Evolutionary conservation across 306 rosid genomes (phyloP).

Genomic region (Purshia tridentata): DNA sequence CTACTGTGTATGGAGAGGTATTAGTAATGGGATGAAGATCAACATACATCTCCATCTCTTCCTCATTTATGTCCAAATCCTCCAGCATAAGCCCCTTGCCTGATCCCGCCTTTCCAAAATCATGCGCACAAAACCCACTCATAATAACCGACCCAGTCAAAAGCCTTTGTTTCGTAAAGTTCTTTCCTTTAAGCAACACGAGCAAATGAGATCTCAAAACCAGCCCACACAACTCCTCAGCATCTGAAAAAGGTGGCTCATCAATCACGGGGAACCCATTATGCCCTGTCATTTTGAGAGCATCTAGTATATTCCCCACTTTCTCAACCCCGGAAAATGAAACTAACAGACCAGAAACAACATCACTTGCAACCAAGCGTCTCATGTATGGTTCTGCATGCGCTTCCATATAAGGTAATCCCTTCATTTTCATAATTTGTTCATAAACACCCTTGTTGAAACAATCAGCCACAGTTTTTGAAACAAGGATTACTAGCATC

Average conservation of each 20-base stretch:
- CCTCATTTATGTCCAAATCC: slow-evolving; percentile 58
- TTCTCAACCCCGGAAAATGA: slow-evolving; percentile 66
- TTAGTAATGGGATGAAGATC: slow-evolving; percentile 74
- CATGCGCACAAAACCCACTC: slow-evolving; percentile 45
- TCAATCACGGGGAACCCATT: slow-evolving; percentile 92
- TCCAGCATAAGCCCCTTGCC: slow-evolving; percentile 75
- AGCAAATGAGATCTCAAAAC: slow-evolving; percentile 82
- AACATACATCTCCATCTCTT: slow-evolving; percentile 71
- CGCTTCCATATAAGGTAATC: slow-evolving; percentile 72
- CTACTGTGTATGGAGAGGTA: slow-evolving; percentile 59
- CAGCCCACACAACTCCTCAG: slow-evolving; percentile 76
- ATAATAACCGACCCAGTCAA: slow-evolving; percentile 27
- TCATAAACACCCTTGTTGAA: slow-evolving; percentile 79
- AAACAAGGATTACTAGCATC: slow-evolving; percentile 72
- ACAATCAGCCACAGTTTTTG: slow-evolving; percentile 70
- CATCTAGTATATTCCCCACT: slow-evolving; percentile 51
- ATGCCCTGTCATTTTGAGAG: slow-evolving; percentile 48
- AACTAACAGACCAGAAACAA: slow-evolving; percentile 60
- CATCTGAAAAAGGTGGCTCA: slow-evolving; percentile 68
- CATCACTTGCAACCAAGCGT: slow-evolving; percentile 61
- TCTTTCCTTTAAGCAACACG: slow-evolving; percentile 66
- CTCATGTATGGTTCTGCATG: slow-evolving; percentile 80
- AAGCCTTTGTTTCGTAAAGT: slow-evolving; percentile 45
- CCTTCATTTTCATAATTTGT: slow-evolving; percentile 69
- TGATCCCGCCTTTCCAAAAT: slow-evolving; percentile 77